phyloP scores from a whole-genome alignment of 495 filamentous ascomycete genomes.

The Articulospora tetracladia region DNA sequence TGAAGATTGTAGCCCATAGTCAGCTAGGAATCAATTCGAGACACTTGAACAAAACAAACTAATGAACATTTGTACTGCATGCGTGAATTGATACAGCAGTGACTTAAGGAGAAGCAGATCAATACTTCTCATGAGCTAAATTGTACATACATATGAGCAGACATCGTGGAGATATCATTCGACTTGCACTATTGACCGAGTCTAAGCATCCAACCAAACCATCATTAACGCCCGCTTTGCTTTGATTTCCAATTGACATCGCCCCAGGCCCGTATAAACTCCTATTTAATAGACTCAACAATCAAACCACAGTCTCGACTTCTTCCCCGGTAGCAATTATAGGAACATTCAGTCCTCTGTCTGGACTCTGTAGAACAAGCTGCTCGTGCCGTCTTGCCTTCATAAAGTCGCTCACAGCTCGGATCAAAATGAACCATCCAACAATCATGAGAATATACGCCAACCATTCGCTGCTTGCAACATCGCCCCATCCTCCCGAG shows the following conservation, averaged over 20 bases:
- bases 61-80: too few relatives aligned
- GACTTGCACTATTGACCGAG: too few relatives aligned
- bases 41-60: too few relatives aligned
- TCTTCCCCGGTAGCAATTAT: conserved; percentile 86
- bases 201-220: background rate
- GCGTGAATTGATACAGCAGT: too few relatives aligned
- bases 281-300: background rate
- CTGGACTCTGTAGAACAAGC: conserved; percentile 89
- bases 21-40: too few relatives aligned
- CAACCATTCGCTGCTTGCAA: conserved; percentile 76
- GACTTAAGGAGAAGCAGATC: too few relatives aligned
- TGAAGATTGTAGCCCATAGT: too few relatives aligned
- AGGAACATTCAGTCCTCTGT: conserved; percentile 79
- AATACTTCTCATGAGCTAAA: too few relatives aligned
- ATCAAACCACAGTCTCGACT: conserved; percentile 75
- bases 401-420: conserved; percentile 83
- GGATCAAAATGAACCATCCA: conserved; percentile 95
- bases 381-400: conserved; percentile 85
- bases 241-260: conserved; percentile 4
- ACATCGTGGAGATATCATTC: background rate
- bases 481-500: conserved; percentile 39
- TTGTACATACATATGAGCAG: background rate
- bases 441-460: conserved; percentile 97
- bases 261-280: conserved; percentile 1
- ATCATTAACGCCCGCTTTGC: background rate